phyloP scores from a whole-genome alignment of 73 alveolate species.

The Stentor coeruleus region DNA sequence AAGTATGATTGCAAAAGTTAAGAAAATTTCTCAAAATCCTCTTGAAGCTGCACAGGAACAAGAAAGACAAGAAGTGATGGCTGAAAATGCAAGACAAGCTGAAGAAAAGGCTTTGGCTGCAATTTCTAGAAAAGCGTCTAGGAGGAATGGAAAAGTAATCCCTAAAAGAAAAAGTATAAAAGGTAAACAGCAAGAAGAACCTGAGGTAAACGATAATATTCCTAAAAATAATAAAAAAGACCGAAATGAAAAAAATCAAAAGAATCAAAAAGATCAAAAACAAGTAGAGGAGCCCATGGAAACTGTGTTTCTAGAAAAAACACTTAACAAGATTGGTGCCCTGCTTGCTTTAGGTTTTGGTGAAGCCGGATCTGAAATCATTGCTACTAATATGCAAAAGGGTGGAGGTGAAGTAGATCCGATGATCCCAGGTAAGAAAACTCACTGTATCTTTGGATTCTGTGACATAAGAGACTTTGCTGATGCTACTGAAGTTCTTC shows the following conservation, averaged over 20 bases:
- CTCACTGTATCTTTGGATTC: slow-evolving; percentile 90
- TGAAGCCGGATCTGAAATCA: slow-evolving; percentile 87
- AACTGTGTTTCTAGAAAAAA: slow-evolving; percentile 79
- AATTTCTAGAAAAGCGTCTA: no score
- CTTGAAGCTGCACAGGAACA: slow-evolving; percentile 84
- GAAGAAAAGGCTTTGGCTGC: no score
- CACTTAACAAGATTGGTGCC: slow-evolving; percentile 81
- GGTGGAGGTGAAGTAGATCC: slow-evolving; percentile 92
- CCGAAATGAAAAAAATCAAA: no score
- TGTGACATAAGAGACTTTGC: slow-evolving; percentile 85
- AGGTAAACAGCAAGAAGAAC: not conserved
- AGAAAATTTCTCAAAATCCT: slow-evolving; percentile 83
- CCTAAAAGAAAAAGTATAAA: no score
- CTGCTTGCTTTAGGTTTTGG: slow-evolving; percentile 79
- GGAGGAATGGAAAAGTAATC: no score
- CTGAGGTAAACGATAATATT: slow-evolving; percentile 23
- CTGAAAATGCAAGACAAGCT: no score
- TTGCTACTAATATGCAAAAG: slow-evolving; percentile 79
- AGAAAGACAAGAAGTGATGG: slow-evolving; percentile 51
- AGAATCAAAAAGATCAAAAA: no score
- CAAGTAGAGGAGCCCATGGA: slow-evolving; percentile 46
- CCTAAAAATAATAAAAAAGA: slow-evolving; percentile 29
- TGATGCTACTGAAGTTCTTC: slow-evolving; percentile 87
- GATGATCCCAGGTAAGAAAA: slow-evolving; percentile 94
- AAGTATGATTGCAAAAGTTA: slow-evolving; percentile 81